A percentile compares a stretch with the other conserved stretches of the same genome.
Evolutionary conservation across 2,329 filamentous ascomycete species (phyloP).

Genomic region (Clarireedia monteithiana): DNA sequence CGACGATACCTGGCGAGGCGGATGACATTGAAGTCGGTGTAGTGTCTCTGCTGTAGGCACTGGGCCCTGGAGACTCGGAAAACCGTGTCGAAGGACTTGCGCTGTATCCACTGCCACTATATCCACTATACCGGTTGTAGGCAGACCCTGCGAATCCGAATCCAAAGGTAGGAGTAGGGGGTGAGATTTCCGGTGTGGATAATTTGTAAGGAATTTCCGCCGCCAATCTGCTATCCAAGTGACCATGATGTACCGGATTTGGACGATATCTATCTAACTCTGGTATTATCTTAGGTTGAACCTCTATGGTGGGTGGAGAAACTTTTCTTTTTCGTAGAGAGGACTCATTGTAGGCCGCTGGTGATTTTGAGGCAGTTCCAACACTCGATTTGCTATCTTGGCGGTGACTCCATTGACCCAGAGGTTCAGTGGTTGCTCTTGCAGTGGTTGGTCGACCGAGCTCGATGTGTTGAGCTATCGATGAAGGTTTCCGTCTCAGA

Average conservation of each 20-base stretch:
- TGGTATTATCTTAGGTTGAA: conserved; percentile 38
- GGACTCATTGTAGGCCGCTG: conserved; percentile 32
- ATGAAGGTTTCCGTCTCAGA: conserved; percentile 43
- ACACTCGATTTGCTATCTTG: conserved; percentile 18
- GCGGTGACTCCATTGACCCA: conserved; percentile 11
- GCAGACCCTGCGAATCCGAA: conserved; percentile 28
- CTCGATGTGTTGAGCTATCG: conserved; percentile 33
- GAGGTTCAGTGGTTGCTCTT: conserved; percentile 15
- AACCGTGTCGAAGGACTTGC: conserved; percentile 69
- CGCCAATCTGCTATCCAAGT: conserved; percentile 26
- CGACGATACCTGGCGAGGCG: conserved; percentile 57
- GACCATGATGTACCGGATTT: conserved; percentile 33
- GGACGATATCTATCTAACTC: conserved; percentile 55
- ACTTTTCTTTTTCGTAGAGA: conserved; percentile 31
- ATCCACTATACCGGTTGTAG: conserved; percentile 30
- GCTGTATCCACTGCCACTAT: conserved; percentile 46
- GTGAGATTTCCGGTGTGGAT: conserved; percentile 57
- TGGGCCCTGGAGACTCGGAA: conserved; percentile 62
- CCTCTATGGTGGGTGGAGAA: conserved; percentile 13
- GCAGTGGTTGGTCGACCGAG: conserved; percentile 18
- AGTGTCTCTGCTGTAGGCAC: conserved; percentile 67
- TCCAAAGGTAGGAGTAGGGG: conserved; percentile 54
- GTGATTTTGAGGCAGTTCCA: conserved; percentile 19
- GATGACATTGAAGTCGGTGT: conserved; percentile 74
- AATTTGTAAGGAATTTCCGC: conserved; percentile 47